These are phyloP conservation scores for Vanderwaltozyma yarrowii DNA, from an alignment of 805 yeast species.

Conservation along the genomic window DNA sequence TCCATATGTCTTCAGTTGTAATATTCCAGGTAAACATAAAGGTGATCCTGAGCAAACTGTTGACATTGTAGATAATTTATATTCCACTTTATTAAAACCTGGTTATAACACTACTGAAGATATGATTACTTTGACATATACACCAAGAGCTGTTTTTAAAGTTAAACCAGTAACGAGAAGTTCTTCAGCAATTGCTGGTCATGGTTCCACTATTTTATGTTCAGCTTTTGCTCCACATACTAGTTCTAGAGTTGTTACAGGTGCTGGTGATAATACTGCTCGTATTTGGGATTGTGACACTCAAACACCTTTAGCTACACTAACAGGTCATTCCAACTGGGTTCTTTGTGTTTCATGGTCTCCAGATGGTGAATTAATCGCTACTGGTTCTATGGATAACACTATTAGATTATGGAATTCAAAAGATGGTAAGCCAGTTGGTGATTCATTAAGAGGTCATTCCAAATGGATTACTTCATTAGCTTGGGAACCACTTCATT, in stretches of 20 bases:
- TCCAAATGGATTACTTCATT: conserved; percentile 81
- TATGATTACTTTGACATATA: conserved; percentile 77
- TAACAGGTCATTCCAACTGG: conserved; percentile 86
- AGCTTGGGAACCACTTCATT: conserved; percentile 90
- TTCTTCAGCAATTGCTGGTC: conserved; percentile 89
- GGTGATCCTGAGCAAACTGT: conserved; percentile 34
- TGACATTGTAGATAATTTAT: conserved; percentile 71
- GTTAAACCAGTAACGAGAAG: conserved; percentile 87
- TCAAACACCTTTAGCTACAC: conserved; percentile 75
- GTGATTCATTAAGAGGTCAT: conserved; percentile 72
- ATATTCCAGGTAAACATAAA: conserved; percentile 34
- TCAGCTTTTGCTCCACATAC: conserved; percentile 90
- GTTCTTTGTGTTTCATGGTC: conserved; percentile 86
- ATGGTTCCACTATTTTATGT: conserved; percentile 86
- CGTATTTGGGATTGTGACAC: conserved; percentile 96
- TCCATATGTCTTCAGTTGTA: conserved; percentile 77
- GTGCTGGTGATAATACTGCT: conserved; percentile 94
- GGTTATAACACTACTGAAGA: conserved; percentile 87
- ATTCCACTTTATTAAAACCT: conserved; percentile 74
- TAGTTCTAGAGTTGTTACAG: conserved; percentile 78
- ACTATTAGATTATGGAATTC: conserved; percentile 85
- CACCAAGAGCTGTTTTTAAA: conserved; percentile 91
- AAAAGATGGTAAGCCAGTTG: conserved; percentile 59
- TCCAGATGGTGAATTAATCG: conserved; percentile 82
- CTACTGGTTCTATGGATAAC: conserved; percentile 94